Conservation (phyloP, 2,329 filamentous ascomycete genomes). For the Pseudopyricularia cyperi region DNA sequence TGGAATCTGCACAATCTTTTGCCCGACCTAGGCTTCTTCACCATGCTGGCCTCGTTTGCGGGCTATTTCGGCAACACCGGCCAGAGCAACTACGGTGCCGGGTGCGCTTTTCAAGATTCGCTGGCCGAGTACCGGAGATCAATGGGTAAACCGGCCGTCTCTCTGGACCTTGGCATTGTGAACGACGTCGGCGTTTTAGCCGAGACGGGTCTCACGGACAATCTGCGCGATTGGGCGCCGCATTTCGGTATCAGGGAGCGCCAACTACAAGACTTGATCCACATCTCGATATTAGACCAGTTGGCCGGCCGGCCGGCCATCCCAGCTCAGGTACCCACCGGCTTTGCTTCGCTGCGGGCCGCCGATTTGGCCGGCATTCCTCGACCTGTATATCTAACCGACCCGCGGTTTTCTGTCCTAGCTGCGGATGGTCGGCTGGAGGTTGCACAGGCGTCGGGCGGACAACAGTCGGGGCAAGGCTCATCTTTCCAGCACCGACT, state of each 20-base stretch:
- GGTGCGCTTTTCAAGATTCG: constrained; percentile 17
- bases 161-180: constrained; percentile 7
- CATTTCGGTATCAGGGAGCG: background rate
- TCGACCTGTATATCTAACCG: background rate
- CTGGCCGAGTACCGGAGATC: constrained; percentile 9
- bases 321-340: background rate
- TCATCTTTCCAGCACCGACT: background rate
- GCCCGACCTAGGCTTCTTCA: constrained; percentile 16
- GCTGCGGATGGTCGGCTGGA: background rate
- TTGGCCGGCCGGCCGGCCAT: background rate
- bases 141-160: constrained; percentile 2
- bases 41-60: constrained; percentile 14
- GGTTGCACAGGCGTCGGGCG: background rate
- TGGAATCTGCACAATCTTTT: constrained; percentile 14
- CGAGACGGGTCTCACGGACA: constrained; percentile 2
- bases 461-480: background rate
- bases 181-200: constrained; percentile 5
- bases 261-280: background rate
- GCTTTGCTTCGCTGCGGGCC: background rate
- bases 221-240: background rate
- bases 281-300: background rate
- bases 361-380: background rate
- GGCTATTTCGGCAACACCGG: constrained; percentile 12
- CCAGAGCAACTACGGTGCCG: constrained; percentile 18
- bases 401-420: background rate